Conservation (phyloP, 2,329 filamentous ascomycete species). For the Colletotrichum spaethianum region DNA sequence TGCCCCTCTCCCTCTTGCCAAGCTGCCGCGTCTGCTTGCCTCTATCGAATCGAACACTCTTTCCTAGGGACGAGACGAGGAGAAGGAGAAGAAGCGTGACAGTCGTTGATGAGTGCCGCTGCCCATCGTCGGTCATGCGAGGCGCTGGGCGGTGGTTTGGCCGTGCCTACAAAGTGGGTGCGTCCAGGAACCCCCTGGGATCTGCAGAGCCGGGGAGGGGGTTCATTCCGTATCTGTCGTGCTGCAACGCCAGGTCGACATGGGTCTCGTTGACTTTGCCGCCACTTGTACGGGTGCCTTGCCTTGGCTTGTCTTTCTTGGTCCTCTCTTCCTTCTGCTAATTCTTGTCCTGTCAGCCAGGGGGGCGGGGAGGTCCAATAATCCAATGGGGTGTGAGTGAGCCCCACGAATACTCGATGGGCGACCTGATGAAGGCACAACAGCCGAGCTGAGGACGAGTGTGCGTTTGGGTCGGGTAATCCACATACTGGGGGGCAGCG, state of each 20-base stretch:
- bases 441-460: background rate
- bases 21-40: background rate
- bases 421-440: background rate
- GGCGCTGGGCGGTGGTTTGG: conserved; percentile 13
- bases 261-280: conserved; percentile 35
- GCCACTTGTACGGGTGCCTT: conserved; percentile 18
- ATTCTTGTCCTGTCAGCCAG: background rate
- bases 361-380: background rate
- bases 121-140: conserved; percentile 7
- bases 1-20: background rate
- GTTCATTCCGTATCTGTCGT: conserved; percentile 40
- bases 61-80: background rate
- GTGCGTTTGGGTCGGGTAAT: background rate
- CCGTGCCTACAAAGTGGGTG: conserved; percentile 21
- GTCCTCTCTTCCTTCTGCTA: background rate
- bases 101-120: conserved; percentile 5
- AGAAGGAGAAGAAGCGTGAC: background rate
- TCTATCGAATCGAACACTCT: background rate
- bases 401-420: background rate
- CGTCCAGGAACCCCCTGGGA: conserved; percentile 37
- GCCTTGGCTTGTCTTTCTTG: conserved; percentile 1
- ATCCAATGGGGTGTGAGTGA: background rate
- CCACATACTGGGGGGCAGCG: background rate
- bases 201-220: conserved; percentile 36
- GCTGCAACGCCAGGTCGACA: conserved; percentile 38